Conservation (phyloP, 2,329 filamentous ascomycete species). For the Chaetomium sp. region DNA sequence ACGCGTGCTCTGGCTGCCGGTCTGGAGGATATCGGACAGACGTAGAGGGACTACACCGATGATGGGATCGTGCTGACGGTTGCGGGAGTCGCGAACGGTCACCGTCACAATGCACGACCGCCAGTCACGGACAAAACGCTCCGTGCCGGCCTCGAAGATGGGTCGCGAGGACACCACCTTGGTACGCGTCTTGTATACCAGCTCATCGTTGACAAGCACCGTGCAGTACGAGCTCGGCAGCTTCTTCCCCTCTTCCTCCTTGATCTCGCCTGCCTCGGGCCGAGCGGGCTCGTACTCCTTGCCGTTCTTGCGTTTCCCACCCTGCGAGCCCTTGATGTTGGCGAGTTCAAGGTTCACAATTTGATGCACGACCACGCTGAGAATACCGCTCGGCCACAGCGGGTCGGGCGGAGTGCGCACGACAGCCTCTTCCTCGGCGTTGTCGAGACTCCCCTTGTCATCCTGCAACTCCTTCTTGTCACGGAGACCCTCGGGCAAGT, state of each 20-base stretch:
- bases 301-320: slow-evolving; percentile 62
- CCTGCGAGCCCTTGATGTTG: slow-evolving; percentile 78
- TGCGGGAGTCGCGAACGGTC: slow-evolving; percentile 79
- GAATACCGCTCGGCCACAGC: slow-evolving; percentile 88
- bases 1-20: slow-evolving; percentile 74
- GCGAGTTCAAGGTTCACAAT: slow-evolving; percentile 92
- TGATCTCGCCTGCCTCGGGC: slow-evolving; percentile 71
- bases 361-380: slow-evolving; percentile 83
- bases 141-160: slow-evolving; percentile 95
- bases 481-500: slow-evolving; percentile 65
- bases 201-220: slow-evolving; percentile 79
- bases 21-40: slow-evolving; percentile 80
- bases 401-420: slow-evolving; percentile 88
- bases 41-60: slow-evolving; percentile 87
- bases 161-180: slow-evolving; percentile 93
- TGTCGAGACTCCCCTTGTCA: slow-evolving; percentile 73
- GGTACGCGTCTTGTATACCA: slow-evolving; percentile 85
- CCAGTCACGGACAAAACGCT: slow-evolving; percentile 92
- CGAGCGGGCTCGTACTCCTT: slow-evolving; percentile 86
- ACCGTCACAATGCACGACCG: slow-evolving; percentile 78
- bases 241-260: slow-evolving; percentile 71
- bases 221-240: slow-evolving; percentile 92
- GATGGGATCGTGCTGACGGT: slow-evolving; percentile 90
- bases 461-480: slow-evolving; percentile 76
- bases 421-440: slow-evolving; percentile 72